Evolutionary conservation across 2,329 filamentous ascomycete genomes (phyloP).

Genomic region (Lithohypha guttulata): DNA sequence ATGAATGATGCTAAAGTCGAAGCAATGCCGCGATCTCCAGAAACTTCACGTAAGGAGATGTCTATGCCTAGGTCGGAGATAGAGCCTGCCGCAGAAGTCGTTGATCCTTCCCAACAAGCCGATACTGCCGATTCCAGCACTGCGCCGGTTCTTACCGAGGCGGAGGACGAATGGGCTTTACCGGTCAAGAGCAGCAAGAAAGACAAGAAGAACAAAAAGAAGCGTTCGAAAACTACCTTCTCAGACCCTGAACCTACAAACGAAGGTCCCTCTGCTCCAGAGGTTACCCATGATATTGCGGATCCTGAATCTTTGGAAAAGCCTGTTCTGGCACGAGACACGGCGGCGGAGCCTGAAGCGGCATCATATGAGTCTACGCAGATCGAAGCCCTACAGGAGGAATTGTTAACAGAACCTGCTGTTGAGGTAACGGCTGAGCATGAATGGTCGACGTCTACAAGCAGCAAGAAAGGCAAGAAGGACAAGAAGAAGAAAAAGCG

Average conservation of each 20-base stretch:
- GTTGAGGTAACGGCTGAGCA: constrained; percentile 7
- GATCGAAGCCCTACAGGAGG: too few species aligned
- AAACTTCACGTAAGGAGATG: too few species aligned
- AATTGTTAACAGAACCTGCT: neutral
- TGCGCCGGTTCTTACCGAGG: neutral
- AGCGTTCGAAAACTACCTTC: constrained; percentile 1
- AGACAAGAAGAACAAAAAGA: constrained; percentile 19
- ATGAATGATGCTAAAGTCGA: too few species aligned
- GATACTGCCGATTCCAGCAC: neutral
- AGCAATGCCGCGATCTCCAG: too few species aligned
- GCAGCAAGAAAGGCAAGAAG: constrained; percentile 18
- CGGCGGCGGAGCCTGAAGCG: neutral
- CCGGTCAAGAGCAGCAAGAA: constrained; percentile 25
- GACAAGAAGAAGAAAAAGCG: constrained; percentile 17
- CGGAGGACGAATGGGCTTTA: constrained; percentile 13
- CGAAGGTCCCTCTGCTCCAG: neutral
- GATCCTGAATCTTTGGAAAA: neutral
- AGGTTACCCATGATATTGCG: neutral
- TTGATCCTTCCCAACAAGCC: too few species aligned
- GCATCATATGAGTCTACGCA: too few species aligned
- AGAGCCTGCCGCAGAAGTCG: too few species aligned
- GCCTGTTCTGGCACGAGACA: neutral
- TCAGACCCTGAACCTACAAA: neutral
- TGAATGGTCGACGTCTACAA: constrained; percentile 10
- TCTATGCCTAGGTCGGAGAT: too few species aligned